phyloP scores from a whole-genome alignment of 768 basidiomycete genomes.

The Amanita brunnescens region DNA sequence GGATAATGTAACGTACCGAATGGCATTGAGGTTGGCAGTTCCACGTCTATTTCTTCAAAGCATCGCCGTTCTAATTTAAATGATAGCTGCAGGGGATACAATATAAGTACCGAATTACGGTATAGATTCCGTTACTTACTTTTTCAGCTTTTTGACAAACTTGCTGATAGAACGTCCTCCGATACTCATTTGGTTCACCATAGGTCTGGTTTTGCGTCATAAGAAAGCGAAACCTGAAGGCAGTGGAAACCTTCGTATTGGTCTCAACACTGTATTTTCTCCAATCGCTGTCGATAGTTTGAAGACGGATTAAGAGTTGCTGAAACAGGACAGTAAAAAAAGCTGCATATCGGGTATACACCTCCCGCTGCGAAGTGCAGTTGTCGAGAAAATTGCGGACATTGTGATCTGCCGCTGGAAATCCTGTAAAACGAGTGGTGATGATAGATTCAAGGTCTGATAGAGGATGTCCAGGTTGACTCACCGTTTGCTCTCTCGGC shows the following conservation, averaged over 20 bases:
- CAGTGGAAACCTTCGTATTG: no score
- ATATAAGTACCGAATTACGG: background rate
- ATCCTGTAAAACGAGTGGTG: background rate
- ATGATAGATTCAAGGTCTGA: background rate
- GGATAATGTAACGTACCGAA: background rate
- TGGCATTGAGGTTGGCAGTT: no score
- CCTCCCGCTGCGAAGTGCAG: background rate
- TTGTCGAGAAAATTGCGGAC: background rate
- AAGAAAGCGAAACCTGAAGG: no score
- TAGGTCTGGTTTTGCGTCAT: no score
- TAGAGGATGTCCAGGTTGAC: background rate
- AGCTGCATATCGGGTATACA: background rate
- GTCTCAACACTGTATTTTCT: background rate
- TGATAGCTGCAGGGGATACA: background rate
- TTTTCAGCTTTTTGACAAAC: background rate
- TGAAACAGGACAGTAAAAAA: background rate
- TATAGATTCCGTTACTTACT: background rate
- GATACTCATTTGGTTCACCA: background rate
- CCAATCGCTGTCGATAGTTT: background rate
- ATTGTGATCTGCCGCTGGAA: background rate
- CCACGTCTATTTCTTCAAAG: no score
- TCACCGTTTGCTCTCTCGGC: background rate
- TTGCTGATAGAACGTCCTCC: background rate
- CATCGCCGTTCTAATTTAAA: no score
- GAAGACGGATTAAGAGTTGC: background rate